These are phyloP conservation scores for Nakazawaea ishiwadae DNA, from an alignment of 805 yeast species.

Conservation along the genomic window DNA sequence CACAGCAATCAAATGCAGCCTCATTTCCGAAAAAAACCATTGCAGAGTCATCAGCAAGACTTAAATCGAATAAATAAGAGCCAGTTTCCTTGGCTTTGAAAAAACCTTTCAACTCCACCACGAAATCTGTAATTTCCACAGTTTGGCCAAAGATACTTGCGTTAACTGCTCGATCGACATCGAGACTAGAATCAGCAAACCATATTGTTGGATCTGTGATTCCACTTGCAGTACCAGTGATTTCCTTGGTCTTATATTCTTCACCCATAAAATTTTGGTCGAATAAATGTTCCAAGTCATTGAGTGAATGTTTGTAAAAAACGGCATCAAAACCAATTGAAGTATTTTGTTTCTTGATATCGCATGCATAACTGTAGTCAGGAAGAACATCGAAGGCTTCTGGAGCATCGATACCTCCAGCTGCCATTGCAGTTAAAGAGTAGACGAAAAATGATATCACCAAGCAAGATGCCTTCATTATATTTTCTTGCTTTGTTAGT, in stretches of 20 bases:
- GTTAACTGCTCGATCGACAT: neutral
- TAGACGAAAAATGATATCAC: too few species aligned
- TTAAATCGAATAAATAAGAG: slow-evolving; percentile 20
- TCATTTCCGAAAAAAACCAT: slow-evolving; percentile 26
- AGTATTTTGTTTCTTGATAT: neutral
- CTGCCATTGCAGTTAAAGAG: too few species aligned
- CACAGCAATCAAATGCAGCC: slow-evolving; percentile 31
- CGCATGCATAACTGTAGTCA: neutral
- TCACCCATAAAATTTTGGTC: neutral
- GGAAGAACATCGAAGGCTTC: too few species aligned
- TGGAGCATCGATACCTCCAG: too few species aligned
- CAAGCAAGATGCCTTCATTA: too few species aligned
- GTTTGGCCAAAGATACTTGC: neutral
- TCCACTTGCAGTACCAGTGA: neutral
- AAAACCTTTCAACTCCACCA: slow-evolving; percentile 21
- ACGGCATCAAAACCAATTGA: neutral
- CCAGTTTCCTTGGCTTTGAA: slow-evolving; percentile 25
- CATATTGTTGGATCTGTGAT: slow-evolving; percentile 6
- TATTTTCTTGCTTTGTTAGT: too few species aligned
- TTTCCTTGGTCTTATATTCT: neutral
- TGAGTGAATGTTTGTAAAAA: neutral
- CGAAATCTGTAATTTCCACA: neutral
- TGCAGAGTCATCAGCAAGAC: slow-evolving; percentile 26
- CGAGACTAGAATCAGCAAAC: too few species aligned
- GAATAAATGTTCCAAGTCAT: neutral